Evolutionary conservation across 345 rosid species (phyloP).

Genomic region (Trapa incisa): DNA sequence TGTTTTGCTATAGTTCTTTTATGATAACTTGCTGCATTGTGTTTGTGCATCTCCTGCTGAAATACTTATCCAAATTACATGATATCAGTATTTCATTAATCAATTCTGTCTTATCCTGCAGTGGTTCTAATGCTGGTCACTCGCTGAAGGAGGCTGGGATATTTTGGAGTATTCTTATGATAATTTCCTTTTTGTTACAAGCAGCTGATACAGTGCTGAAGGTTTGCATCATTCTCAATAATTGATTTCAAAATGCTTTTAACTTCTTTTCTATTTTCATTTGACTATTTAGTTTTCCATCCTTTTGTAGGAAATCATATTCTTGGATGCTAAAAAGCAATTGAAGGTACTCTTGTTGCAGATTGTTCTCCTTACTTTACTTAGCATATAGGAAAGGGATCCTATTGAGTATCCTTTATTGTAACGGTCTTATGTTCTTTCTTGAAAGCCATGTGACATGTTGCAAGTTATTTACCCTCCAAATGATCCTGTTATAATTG

Average conservation of each 20-base stretch:
- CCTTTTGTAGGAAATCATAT: constrained; percentile 66
- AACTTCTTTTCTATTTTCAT: neutral
- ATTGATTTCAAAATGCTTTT: neutral
- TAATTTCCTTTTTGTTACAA: constrained; percentile 73
- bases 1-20: neutral
- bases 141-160: constrained; percentile 65
- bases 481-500: constrained; percentile 11
- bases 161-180: constrained; percentile 90
- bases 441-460: neutral
- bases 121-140: constrained; percentile 67
- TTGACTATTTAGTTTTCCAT: constrained; percentile 12
- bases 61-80: neutral
- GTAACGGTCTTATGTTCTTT: neutral
- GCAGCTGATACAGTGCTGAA: constrained; percentile 81
- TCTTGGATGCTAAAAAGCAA: constrained; percentile 38
- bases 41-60: neutral
- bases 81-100: neutral
- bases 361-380: neutral
- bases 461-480: neutral
- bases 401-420: neutral
- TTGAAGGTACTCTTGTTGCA: constrained; percentile 40
- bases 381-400: neutral
- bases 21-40: neutral
- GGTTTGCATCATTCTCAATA: constrained; percentile 34
- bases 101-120: constrained; percentile 16